These are phyloP conservation scores for Macrolepiota fuliginosa DNA, from an alignment of 768 basidiomycete genomes.

Conservation along the genomic window DNA sequence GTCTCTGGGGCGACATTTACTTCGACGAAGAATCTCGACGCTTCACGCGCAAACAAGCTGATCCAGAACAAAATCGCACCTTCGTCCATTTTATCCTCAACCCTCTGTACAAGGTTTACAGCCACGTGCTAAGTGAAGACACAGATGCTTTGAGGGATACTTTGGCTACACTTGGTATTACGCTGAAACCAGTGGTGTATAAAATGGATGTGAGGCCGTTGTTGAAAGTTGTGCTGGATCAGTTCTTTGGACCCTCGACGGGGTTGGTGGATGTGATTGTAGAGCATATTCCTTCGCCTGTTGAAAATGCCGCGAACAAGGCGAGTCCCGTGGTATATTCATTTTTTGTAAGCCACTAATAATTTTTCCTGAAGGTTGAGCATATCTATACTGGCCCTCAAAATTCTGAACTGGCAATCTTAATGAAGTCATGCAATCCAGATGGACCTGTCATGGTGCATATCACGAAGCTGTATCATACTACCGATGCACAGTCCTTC, in stretches of 20 bases:
- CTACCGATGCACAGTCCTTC: constrained; percentile 95
- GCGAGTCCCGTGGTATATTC: constrained; percentile 30
- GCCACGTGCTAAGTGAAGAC: constrained; percentile 91
- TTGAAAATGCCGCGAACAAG: constrained; percentile 57
- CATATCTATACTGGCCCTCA: constrained; percentile 88
- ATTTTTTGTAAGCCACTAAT: not conserved
- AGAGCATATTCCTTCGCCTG: constrained; percentile 85
- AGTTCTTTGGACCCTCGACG: constrained; percentile 91
- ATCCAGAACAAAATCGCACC: constrained; percentile 75
- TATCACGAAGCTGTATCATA: constrained; percentile 92
- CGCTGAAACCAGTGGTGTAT: constrained; percentile 89
- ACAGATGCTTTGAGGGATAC: constrained; percentile 85
- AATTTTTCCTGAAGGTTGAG: constrained; percentile 53
- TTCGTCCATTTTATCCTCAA: constrained; percentile 97
- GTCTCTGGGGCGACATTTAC: constrained; percentile 98
- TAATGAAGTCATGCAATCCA: constrained; percentile 82
- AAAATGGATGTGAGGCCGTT: constrained; percentile 98
- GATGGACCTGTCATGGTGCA: constrained; percentile 92
- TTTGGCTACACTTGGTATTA: constrained; percentile 72
- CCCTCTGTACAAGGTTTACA: constrained; percentile 96
- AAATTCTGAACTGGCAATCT: constrained; percentile 69
- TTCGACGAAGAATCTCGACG: constrained; percentile 83
- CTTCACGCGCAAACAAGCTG: constrained; percentile 83
- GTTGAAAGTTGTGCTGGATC: constrained; percentile 88
- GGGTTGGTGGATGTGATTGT: constrained; percentile 93